Percentiles rank a stretch among this genome's conserved stretches.
These are phyloP conservation scores for Singerocomus inundabilis DNA, from an alignment of 1,284 basidiomycete species.

Conservation along the genomic window DNA sequence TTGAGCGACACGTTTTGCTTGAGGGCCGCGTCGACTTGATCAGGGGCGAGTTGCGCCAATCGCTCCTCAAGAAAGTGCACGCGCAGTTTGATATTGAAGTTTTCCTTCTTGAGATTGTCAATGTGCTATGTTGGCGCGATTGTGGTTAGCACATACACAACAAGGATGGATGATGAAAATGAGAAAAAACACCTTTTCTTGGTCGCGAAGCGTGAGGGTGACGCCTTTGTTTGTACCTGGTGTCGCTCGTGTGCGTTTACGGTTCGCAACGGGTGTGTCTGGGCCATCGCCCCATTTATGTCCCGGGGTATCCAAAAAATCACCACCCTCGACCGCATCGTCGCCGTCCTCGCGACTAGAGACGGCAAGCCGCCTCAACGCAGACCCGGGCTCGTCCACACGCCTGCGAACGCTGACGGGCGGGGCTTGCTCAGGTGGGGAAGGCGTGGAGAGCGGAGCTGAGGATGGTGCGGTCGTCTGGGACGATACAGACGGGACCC, in stretches of 20 bases:
- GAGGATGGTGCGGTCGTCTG: slow-evolving; percentile 54
- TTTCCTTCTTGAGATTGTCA: slow-evolving; percentile 91
- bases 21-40: slow-evolving; percentile 87
- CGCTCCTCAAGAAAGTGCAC: slow-evolving; percentile 93
- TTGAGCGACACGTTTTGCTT: slow-evolving; percentile 95
- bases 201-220: slow-evolving; percentile 84
- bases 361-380: slow-evolving; percentile 28
- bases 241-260: slow-evolving; percentile 44
- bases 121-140: slow-evolving; percentile 63
- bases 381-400: slow-evolving; percentile 25
- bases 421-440: slow-evolving; percentile 37
- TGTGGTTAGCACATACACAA: background rate
- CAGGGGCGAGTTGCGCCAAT: slow-evolving; percentile 82
- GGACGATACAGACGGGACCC: slow-evolving; percentile 54
- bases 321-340: slow-evolving; percentile 39
- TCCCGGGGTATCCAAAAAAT: slow-evolving; percentile 55
- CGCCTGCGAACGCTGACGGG: slow-evolving; percentile 20
- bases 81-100: slow-evolving; percentile 91
- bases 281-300: slow-evolving; percentile 50
- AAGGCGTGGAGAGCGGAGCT: slow-evolving; percentile 51
- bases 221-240: slow-evolving; percentile 52
- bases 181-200: slow-evolving; percentile 80
- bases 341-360: slow-evolving; percentile 39
- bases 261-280: slow-evolving; percentile 47
- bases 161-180: background rate